These are phyloP conservation scores for Lumnitzera racemosa DNA, from an alignment of 345 rosid species.

Conservation along the genomic window DNA sequence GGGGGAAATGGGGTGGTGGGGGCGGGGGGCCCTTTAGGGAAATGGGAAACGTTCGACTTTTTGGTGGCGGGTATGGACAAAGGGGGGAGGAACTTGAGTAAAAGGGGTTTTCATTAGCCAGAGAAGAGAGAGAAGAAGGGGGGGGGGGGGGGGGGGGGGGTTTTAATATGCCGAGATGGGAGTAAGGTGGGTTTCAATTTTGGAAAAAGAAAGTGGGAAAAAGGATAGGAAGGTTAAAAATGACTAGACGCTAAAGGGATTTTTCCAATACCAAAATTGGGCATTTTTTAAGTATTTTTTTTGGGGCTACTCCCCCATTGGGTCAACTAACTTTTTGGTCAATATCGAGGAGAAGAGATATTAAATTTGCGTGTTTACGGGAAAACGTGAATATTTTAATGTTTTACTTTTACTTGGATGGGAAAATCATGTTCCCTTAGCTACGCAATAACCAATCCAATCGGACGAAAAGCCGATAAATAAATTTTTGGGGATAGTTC, in stretches of 20 bases:
- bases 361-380: not conserved
- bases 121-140: not conserved
- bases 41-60: not conserved
- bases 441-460: too few relatives aligned
- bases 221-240: not conserved
- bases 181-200: too few relatives aligned
- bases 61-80: constrained; percentile 4
- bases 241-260: constrained; percentile 1
- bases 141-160: not conserved
- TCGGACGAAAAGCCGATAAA: too few relatives aligned
- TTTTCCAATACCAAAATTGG: not conserved
- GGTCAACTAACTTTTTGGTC: constrained; percentile 16
- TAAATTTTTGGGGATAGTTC: too few relatives aligned
- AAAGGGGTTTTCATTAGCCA: constrained; percentile 39
- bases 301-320: not conserved
- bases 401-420: too few relatives aligned
- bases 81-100: constrained; percentile 26
- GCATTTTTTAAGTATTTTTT: too few relatives aligned
- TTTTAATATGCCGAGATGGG: not conserved
- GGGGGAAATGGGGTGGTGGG: constrained; percentile 1
- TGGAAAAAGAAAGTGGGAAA: too few relatives aligned
- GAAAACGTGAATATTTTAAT: too few relatives aligned
- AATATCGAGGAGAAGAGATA: not conserved
- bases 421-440: too few relatives aligned
- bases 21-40: not conserved